Conservation (phyloP, 2,329 filamentous ascomycete genomes). For the Atkinsonella hypoxylon region DNA sequence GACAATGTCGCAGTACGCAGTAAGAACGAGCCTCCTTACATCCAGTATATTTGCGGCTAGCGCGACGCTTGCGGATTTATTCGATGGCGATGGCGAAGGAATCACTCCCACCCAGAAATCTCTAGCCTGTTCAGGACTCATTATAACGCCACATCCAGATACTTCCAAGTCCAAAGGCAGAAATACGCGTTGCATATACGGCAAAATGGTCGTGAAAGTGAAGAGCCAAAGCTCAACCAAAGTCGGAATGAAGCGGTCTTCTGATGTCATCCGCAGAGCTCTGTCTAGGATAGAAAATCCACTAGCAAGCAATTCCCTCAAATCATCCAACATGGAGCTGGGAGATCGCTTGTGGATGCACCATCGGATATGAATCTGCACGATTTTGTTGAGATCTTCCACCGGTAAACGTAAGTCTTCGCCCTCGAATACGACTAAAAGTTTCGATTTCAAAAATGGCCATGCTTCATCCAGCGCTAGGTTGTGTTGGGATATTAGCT, state of each 20-base stretch:
- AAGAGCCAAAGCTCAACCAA: slow-evolving; percentile 91
- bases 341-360: slow-evolving; percentile 65
- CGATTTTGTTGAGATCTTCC: slow-evolving; percentile 72
- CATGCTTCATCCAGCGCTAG: slow-evolving; percentile 70
- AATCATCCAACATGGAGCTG: slow-evolving; percentile 60
- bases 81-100: slow-evolving; percentile 22
- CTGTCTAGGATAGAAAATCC: slow-evolving; percentile 82
- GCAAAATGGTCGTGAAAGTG: slow-evolving; percentile 80
- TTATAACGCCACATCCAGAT: slow-evolving; percentile 66
- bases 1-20: slow-evolving; percentile 77
- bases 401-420: slow-evolving; percentile 70
- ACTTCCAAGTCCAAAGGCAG: slow-evolving; percentile 89
- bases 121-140: slow-evolving; percentile 65
- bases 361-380: slow-evolving; percentile 66
- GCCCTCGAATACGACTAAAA: slow-evolving; percentile 69
- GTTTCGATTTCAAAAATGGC: slow-evolving; percentile 65
- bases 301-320: slow-evolving; percentile 62
- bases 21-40: slow-evolving; percentile 76
- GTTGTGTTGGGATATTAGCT: slow-evolving; percentile 50
- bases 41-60: slow-evolving; percentile 53
- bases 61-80: slow-evolving; percentile 29
- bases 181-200: slow-evolving; percentile 92
- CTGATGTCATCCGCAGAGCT: slow-evolving; percentile 63
- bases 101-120: slow-evolving; percentile 82
- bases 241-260: slow-evolving; percentile 80